Base-by-base conservation (phyloP, 441 rosid genomes). In the Gossypium gossypioides region DNA sequence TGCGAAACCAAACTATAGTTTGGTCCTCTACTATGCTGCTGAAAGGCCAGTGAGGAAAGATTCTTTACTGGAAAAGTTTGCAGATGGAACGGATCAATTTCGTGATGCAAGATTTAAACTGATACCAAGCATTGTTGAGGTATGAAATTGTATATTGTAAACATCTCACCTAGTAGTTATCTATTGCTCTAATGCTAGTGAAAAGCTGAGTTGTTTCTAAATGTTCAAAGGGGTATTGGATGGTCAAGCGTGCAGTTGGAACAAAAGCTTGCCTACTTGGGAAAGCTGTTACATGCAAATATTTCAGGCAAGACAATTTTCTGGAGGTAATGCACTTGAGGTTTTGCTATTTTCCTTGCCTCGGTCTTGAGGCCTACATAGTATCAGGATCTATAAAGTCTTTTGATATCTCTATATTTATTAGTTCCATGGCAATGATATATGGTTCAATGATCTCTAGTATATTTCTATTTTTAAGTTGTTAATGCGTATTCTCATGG, bases 201-300 rank as follows among this genome's bases (percentile, higher is more conserved):
- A 24, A 34, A 10, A 27, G 51, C 48, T 66, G 13, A 64, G 74
- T 10, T 37, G 37, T 46, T 75, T 81, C 15, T 25, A 51, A 55
- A 42, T 15, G 34, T 58, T 62, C 85, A 86, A 40, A 62, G 96
- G 96, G 96, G 65, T 89, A 89, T 62, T 89, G 96, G 92, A 89
- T 89, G 92, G 96, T 89, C 76, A 89, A 89, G 83, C 91, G 96
- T 60, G 91, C 96, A 0, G 96, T 89, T 69, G 96, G 92, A 63
- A 83, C 92, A 51, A 89, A 89, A 84, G 96, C 76, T 15, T 73
- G 76, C 56, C 32, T 73, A 15, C 76, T 73, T 65, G 99, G 99
- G 57, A 96, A 96, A 84, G 99, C 99, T 71, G 98, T 95, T 68
- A 91, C 99, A 25, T 95, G 98, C 91, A 87, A 79, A 48, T 91